A percentile compares a stretch with the other conserved stretches of the same genome.
Evolutionary conservation across 2,329 filamentous ascomycete genomes (phyloP).

Genomic region (Diaporthe sp.): DNA sequence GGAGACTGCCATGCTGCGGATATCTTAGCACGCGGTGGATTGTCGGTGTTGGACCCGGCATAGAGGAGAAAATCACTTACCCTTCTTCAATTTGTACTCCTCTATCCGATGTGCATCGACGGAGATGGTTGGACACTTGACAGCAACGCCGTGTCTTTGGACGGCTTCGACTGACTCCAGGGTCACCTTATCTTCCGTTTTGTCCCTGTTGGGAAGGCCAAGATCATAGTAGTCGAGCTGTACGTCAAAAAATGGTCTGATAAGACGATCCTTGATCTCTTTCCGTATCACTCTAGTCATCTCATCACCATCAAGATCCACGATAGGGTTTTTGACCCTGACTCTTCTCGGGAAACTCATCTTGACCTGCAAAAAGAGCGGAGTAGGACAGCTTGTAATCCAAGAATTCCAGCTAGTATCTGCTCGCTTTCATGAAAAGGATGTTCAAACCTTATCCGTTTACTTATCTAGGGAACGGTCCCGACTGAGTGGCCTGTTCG

Average conservation of each 20-base stretch:
- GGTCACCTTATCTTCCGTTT: conserved; percentile 97
- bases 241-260: conserved; percentile 93
- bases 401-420: no score
- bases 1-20: conserved; percentile 82
- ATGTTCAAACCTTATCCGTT: no score
- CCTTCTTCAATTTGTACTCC: conserved; percentile 99
- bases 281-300: conserved; percentile 99
- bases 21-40: no score
- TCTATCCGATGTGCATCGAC: conserved; percentile 95
- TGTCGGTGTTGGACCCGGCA: no score
- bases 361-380: no score
- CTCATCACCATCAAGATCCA: conserved; percentile 94
- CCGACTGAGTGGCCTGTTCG: no score
- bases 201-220: conserved; percentile 91
- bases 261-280: conserved; percentile 99
- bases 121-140: conserved; percentile 99
- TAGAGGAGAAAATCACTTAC: conserved; percentile 56
- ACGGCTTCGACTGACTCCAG: conserved; percentile 95
- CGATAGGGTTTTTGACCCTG: conserved; percentile 93
- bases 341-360: no score
- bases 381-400: no score
- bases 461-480: no score
- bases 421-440: no score
- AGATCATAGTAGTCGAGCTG: conserved; percentile 99
- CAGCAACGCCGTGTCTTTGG: conserved; percentile 97